Base-by-base conservation (phyloP, 2,329 filamentous ascomycete species). In the Alternaria angustiovoidea region DNA sequence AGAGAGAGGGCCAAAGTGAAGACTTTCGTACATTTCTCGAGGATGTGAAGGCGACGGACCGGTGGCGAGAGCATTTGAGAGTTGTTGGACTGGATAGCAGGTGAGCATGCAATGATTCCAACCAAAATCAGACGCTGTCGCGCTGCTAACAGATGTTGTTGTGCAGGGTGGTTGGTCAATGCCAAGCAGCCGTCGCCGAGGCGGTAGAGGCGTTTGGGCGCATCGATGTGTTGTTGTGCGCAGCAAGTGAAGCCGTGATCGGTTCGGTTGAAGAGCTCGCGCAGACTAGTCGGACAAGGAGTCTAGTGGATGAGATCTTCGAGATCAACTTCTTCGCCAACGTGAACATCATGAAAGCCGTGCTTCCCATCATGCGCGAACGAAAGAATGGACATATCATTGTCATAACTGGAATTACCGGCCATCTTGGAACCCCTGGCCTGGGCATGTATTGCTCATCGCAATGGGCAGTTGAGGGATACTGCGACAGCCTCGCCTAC, bases 321-420 rank as follows among this genome's bases (percentile, higher is more conserved):
- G 94, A 98, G 78, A 89, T 89, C 64, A 93, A 96, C 71, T 98
- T 96, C 83, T 98, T 98, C 78, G 93, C 92, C 1, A 93, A 96
- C 59, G 90, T 98, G 77, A 98, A 98, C 80, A 92, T 96, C 75
- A 96, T 98, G 82, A 96, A 95, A 78, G 91, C 94, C 14, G 85
- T 89, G 1, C 84, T 99, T 22, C 93, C 94, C 1, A 85, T 89
- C 55, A 89, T 98, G 78, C 87, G 95, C 43, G 84, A 85, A 61
- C 91, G 94, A 73, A 89, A 90, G 69, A 93, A 90, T 8, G 95
- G 95, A 0, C 95, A 99, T 78, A 90, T 98, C 64, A 90, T 98
- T 64, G 87, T 96, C 56, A 85, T 98, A 51, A 95, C 93, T 7
- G 94, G 93, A 63, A 93, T 96, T 61, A 94, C 92, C 38, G 94